Evolutionary conservation across 331 rosid species (phyloP).

Genomic region (Quercus lobata): DNA sequence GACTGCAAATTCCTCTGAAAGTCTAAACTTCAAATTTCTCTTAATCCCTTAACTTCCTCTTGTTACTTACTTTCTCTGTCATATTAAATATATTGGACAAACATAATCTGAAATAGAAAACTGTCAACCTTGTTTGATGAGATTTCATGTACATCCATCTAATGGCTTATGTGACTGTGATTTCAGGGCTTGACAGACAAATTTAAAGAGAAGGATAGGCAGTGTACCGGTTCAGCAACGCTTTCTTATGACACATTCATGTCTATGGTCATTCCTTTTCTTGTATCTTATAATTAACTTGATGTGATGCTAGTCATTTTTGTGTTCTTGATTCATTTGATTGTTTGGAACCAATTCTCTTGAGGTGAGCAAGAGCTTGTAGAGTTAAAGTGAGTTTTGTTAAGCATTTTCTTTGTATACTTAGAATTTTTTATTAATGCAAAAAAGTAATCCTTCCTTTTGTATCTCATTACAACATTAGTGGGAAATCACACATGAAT

Average conservation of each 20-base stretch:
- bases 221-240: constrained; percentile 60
- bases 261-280: constrained; percentile 81
- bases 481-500: no score
- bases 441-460: neutral
- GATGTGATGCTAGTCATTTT: neutral
- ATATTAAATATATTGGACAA: neutral
- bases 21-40: neutral
- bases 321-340: neutral
- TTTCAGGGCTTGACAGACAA: constrained; percentile 92
- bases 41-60: neutral
- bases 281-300: constrained; percentile 63
- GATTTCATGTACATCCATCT: neutral
- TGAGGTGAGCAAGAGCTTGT: neutral
- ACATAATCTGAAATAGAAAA: neutral
- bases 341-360: neutral
- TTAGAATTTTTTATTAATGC: neutral
- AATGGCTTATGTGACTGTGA: neutral
- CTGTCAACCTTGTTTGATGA: neutral
- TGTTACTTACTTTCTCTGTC: neutral
- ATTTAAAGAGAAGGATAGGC: constrained; percentile 78
- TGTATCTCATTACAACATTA: neutral
- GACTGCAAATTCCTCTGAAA: constrained; percentile 4
- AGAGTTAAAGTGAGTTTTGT: neutral
- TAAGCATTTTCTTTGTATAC: neutral
- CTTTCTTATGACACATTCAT: constrained; percentile 61